phyloP scores from a whole-genome alignment of 768 basidiomycete genomes.

The Rhizopogon vesiculosus region DNA sequence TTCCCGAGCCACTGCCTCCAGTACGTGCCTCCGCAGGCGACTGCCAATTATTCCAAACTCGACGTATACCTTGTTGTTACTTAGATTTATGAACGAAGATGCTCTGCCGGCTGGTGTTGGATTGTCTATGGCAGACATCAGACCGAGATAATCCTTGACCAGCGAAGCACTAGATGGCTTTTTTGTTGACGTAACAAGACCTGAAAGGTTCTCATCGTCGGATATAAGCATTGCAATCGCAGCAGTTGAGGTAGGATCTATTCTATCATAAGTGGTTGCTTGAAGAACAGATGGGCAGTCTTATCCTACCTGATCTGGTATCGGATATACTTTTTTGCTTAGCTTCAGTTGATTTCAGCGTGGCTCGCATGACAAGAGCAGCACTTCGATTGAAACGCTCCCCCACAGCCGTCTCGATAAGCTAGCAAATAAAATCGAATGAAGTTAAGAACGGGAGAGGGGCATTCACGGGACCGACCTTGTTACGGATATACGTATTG shows the following conservation, averaged over 20 bases:
- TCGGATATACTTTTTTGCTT: conserved; percentile 60
- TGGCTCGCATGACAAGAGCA: conserved; percentile 64
- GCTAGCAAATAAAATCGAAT: conserved; percentile 36
- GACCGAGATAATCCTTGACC: conserved; percentile 76
- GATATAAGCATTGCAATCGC: conserved; percentile 60
- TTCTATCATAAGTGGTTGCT: neutral
- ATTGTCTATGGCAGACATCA: conserved; percentile 80
- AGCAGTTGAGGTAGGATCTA: conserved; percentile 65
- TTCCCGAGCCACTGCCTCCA: conserved; percentile 79
- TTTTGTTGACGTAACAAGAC: conserved; percentile 55
- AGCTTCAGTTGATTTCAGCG: conserved; percentile 64
- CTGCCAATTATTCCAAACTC: conserved; percentile 72
- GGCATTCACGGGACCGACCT: conserved; percentile 40
- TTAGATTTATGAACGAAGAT: conserved; percentile 67
- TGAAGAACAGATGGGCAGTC: conserved; percentile 2
- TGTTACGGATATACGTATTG: conserved; percentile 81
- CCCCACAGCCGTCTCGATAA: conserved; percentile 70
- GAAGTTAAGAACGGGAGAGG: neutral
- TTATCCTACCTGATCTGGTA: conserved; percentile 50
- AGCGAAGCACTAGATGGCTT: conserved; percentile 49
- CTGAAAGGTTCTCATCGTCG: conserved; percentile 58
- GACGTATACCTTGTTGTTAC: conserved; percentile 69
- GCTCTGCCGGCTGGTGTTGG: conserved; percentile 68
- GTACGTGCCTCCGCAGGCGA: conserved; percentile 60
- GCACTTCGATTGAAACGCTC: conserved; percentile 80